Evolutionary conservation across 495 filamentous ascomycete genomes (phyloP).

Genomic region (Cairneyella variabilis): DNA sequence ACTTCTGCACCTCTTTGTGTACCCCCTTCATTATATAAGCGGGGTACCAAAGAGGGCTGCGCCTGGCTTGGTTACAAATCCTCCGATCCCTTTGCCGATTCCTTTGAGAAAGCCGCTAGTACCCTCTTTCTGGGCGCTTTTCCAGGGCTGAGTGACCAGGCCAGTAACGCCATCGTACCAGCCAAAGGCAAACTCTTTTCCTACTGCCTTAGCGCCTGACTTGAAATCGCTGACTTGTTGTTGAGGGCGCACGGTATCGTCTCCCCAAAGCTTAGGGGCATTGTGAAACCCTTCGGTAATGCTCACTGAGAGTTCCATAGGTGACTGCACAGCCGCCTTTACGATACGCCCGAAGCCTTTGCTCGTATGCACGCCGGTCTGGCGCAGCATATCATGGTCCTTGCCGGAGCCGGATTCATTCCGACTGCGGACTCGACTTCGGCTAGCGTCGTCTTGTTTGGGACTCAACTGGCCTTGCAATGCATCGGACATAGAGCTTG

Average conservation of each 20-base stretch:
- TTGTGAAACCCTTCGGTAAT: conserved; percentile 46
- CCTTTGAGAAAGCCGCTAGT: conserved; percentile 59
- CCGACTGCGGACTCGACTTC: conserved; percentile 7
- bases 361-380: conserved; percentile 5
- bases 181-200: conserved; percentile 51
- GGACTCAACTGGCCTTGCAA: conserved; percentile 7
- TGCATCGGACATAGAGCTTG: conserved; percentile 8
- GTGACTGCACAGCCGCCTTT: conserved; percentile 6
- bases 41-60: not conserved
- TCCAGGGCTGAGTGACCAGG: conserved; percentile 60
- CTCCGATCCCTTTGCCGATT: conserved; percentile 67
- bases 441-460: conserved; percentile 8
- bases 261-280: conserved; percentile 43
- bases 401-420: conserved; percentile 7
- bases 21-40: not conserved
- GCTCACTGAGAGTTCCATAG: conserved; percentile 1
- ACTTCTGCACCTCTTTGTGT: conserved; percentile 5
- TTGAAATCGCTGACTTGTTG: conserved; percentile 9
- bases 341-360: conserved; percentile 6
- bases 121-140: conserved; percentile 56
- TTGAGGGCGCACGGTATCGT: conserved; percentile 7
- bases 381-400: conserved; percentile 6
- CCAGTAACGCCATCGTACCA: conserved; percentile 67
- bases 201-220: not conserved
- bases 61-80: conserved; percentile 24